phyloP scores from a whole-genome alignment of 2,329 filamentous ascomycete species.

The Arthrobotrys musiformis region DNA sequence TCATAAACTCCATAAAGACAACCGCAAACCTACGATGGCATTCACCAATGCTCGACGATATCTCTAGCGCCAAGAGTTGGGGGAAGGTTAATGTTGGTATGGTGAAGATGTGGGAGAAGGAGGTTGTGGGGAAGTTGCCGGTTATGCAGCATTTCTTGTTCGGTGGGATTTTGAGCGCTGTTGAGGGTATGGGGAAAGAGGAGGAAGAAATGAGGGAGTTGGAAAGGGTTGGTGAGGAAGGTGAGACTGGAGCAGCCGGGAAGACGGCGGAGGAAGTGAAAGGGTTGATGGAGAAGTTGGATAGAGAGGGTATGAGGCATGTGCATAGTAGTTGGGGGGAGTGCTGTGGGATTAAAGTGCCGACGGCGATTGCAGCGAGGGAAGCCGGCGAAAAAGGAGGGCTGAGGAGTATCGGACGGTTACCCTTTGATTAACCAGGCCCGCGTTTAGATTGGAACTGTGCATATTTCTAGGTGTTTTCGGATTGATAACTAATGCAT shows the following conservation, averaged over 20 bases:
- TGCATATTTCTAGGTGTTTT: neutral
- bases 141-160: conserved; percentile 99
- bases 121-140: conserved; percentile 90
- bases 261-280: conserved; percentile 64
- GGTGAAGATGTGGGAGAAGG: conserved; percentile 94
- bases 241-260: conserved; percentile 61
- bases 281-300: conserved; percentile 72
- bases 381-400: conserved; percentile 82
- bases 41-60: conserved; percentile 97
- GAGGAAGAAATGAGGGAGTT: conserved; percentile 66
- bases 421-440: conserved; percentile 77
- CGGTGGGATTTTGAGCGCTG: conserved; percentile 82
- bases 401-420: conserved; percentile 73
- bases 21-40: conserved; percentile 96
- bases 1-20: conserved; percentile 96
- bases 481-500: too few species aligned
- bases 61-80: conserved; percentile 89
- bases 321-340: conserved; percentile 88
- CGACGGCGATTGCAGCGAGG: conserved; percentile 89
- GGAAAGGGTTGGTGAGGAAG: conserved; percentile 61
- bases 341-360: conserved; percentile 97
- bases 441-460: neutral
- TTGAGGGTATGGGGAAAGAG: conserved; percentile 80
- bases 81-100: conserved; percentile 92
- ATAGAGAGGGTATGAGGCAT: conserved; percentile 74